Base-by-base conservation (phyloP, 371 early-diverging fungal species). In the Neoconidiobolus thromboides region DNA sequence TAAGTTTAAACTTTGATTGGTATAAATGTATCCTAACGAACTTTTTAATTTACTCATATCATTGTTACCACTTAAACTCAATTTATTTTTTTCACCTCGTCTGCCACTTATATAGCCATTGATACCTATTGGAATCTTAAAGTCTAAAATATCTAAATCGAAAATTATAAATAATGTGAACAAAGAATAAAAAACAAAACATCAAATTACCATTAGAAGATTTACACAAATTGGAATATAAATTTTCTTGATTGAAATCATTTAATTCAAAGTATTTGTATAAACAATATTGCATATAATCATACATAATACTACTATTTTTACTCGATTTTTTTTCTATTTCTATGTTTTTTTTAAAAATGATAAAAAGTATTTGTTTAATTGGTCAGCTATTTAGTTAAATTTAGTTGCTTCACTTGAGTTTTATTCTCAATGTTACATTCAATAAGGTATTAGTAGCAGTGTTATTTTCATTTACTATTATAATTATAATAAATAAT, bases 211-310 rank as follows among this genome's bases (percentile, higher is more conserved):
- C 67, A 60, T 77, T 71, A 3, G 87, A 83, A 65, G 83, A 75
- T 5, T 81, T 73, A 63, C 82, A 79, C 14, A 89, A 71, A 63
- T 83, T 82, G 7, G 87, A 82, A 62, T 86, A 89, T 60, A 81
- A 81, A 63, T 83, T 81, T 51, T 83, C 80, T 61, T 83, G 82
- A 64, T 82, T 83, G 86, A 86, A 90, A 12, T 76, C 76, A 4
- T 80, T 78, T 3, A 77, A 69, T n/a, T 76, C 77, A 68, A 86
- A 86, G 66, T 85, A 88, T 63, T 79, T 73, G 62, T 83, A 77
- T 12, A 86, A 71, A 62, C 85, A 82, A 67, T 85, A 84, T 68
- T 84, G 85, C 79, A 90, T 82, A 73, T 80, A 88, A 65, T 87
- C 87, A 60, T 85, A 77, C 80, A 89, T 84, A 26, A 26, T 26